Conservation (phyloP, 176 grass and related monocot species). For the Leersia perrieri region DNA sequence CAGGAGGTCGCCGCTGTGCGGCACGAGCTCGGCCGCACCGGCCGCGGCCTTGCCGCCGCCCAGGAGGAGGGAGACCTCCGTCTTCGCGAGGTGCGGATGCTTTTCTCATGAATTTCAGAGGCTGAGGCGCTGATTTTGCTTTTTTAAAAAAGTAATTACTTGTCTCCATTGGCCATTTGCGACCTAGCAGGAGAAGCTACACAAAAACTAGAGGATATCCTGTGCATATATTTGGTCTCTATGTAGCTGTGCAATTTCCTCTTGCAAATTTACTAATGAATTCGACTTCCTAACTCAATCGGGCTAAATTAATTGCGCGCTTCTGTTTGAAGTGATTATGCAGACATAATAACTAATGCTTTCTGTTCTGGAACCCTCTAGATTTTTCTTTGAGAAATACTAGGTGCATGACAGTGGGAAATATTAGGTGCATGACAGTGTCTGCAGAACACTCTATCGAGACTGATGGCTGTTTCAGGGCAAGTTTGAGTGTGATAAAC, state of each 20-base stretch:
- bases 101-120: neutral
- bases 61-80: slow-evolving; percentile 73
- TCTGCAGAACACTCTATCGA: neutral
- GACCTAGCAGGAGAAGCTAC: neutral
- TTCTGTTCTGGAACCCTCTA: neutral
- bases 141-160: too few species aligned
- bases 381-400: neutral
- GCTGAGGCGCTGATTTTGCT: neutral
- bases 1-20: slow-evolving; percentile 77
- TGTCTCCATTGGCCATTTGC: too few species aligned
- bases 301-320: neutral
- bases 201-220: neutral
- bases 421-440: neutral
- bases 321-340: neutral
- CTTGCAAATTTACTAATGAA: neutral
- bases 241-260: neutral
- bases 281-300: neutral
- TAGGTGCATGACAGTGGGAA: neutral
- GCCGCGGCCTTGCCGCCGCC: slow-evolving; percentile 36
- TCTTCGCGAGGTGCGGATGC: slow-evolving; percentile 65
- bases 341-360: neutral
- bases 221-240: slow-evolving; percentile 29
- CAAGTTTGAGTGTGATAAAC: neutral
- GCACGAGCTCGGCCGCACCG: slow-evolving; percentile 65
- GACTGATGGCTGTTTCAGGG: neutral